phyloP scores from a whole-genome alignment of 2,329 filamentous ascomycete genomes.

The Hypoxylon sp. region DNA sequence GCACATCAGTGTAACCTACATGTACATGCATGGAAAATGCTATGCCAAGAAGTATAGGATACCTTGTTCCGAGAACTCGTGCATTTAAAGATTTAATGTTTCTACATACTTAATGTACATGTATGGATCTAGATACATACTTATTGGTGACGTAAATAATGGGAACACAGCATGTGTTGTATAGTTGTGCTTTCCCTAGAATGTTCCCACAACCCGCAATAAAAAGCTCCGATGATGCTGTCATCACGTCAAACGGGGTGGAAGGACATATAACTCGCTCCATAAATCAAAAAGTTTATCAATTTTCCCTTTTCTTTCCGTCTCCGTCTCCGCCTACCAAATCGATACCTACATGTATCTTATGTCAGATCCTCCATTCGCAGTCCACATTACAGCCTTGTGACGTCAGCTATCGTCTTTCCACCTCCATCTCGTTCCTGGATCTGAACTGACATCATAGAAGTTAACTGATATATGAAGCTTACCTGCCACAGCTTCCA shows the following conservation, averaged over 20 bases:
- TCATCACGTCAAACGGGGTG: conserved; percentile 31
- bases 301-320: conserved; percentile 1
- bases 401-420: conserved; percentile 32
- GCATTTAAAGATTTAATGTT: too few relatives aligned
- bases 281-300: conserved; percentile 26
- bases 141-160: not conserved
- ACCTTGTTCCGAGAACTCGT: too few relatives aligned
- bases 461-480: conserved; percentile 25
- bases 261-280: conserved; percentile 5
- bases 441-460: conserved; percentile 34
- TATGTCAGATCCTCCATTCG: conserved; percentile 7
- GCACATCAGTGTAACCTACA: too few relatives aligned
- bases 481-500: not conserved
- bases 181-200: too few relatives aligned
- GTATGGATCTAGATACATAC: not conserved
- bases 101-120: not conserved
- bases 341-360: not conserved
- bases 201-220: conserved; percentile 10
- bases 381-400: conserved; percentile 18
- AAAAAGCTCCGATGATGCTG: conserved; percentile 41
- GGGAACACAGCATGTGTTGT: conserved; percentile 10
- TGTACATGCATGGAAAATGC: too few relatives aligned
- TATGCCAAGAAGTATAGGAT: too few relatives aligned
- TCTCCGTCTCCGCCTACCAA: not conserved
- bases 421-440: conserved; percentile 6